Conservation (phyloP, 2,329 filamentous ascomycete genomes). For the Nothopassalora personata region DNA sequence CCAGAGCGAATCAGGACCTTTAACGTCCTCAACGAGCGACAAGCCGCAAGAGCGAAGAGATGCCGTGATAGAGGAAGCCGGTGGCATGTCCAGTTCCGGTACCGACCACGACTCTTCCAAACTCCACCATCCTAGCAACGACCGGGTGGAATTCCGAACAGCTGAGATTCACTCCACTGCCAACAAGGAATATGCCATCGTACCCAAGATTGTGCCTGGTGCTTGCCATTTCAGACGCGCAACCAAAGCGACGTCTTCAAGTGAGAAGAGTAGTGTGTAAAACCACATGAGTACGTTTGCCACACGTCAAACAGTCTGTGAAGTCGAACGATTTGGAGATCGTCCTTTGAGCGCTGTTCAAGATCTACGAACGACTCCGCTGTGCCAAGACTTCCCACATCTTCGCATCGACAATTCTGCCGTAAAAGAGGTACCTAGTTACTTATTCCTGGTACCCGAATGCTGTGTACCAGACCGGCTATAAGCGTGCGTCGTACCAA, state of each 20-base stretch:
- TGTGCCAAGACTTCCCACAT: neutral
- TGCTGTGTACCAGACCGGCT: neutral
- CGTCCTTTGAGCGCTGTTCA: conserved; percentile 3
- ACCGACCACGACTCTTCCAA: neutral
- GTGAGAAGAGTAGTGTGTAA: neutral
- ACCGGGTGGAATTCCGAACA: neutral
- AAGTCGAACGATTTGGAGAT: neutral
- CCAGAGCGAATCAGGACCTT: neutral
- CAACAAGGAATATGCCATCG: neutral
- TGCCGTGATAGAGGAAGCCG: neutral
- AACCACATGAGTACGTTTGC: neutral
- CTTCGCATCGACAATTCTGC: neutral
- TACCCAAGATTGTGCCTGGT: neutral
- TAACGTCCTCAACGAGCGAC: neutral
- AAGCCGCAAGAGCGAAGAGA: neutral
- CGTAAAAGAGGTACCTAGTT: neutral
- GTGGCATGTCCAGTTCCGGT: neutral
- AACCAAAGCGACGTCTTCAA: neutral
- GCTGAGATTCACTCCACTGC: conserved; percentile 6
- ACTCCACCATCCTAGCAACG: neutral
- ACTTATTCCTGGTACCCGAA: neutral
- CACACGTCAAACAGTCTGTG: neutral
- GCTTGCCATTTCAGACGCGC: neutral
- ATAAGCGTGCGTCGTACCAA: neutral
- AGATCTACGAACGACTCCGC: conserved; percentile 5